These are phyloP conservation scores for Populus pruinosa DNA, from an alignment of 345 rosid genomes.

Conservation along the genomic window DNA sequence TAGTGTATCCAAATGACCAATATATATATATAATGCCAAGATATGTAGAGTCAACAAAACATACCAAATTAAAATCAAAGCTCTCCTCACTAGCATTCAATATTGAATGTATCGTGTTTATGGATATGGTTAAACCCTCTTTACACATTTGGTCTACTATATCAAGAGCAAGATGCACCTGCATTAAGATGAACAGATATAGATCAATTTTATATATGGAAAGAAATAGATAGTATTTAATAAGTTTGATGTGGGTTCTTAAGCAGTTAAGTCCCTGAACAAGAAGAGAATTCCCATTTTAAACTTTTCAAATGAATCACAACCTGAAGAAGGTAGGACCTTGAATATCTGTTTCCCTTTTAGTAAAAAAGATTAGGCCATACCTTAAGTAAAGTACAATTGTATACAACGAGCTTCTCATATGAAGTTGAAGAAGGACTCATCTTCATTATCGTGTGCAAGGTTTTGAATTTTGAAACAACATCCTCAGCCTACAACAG, in stretches of 20 bases:
- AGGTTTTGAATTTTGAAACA: constrained; percentile 50
- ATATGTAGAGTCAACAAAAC: neutral
- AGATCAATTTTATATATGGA: constrained; percentile 7
- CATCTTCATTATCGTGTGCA: constrained; percentile 55
- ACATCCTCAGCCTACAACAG: constrained; percentile 57
- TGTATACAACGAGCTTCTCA: constrained; percentile 50
- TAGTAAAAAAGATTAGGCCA: neutral
- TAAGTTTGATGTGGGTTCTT: neutral
- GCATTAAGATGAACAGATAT: constrained; percentile 19
- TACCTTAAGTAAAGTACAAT: constrained; percentile 64
- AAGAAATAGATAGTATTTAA: neutral
- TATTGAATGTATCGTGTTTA: constrained; percentile 43
- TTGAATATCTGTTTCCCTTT: constrained; percentile 1
- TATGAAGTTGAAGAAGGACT: constrained; percentile 57
- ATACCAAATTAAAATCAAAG: constrained; percentile 68
- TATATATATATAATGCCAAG: neutral
- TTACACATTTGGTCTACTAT: constrained; percentile 57
- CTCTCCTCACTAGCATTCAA: constrained; percentile 53
- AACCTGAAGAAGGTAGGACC: neutral
- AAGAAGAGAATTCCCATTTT: neutral
- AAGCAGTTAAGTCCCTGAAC: neutral
- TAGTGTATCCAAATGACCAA: neutral
- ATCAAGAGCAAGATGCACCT: constrained; percentile 82
- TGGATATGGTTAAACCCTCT: constrained; percentile 46
- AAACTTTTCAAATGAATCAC: neutral